Base-by-base conservation (phyloP, 495 filamentous ascomycete genomes). In the Sabuloglossum arenarium region DNA sequence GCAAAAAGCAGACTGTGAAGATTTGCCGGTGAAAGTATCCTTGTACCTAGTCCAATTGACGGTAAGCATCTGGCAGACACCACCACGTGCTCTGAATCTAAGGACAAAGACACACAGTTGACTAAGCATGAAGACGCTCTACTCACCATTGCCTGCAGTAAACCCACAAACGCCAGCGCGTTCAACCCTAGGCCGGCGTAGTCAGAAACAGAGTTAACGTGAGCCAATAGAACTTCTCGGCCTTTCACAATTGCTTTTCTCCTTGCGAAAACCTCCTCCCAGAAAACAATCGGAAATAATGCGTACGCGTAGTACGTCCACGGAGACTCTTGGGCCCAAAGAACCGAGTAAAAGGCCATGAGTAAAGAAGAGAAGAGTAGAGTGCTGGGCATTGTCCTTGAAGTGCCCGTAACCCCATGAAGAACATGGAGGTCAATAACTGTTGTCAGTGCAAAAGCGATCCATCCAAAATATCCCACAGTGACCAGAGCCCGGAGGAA, bases 391-490 rank as follows among this genome's bases (percentile, higher is more conserved):
- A 70, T 59, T 0, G 76, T 82, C 46, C 90, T 77, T 29, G 81
- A 77, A 0, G 84, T 77, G 53, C 82, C 69, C 6, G 82, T 73
- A 16, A 71, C 73, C 30, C 84, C 81, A 61, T 90, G 80, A 14
- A 99, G 68, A 34, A 99, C 86, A 65, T 94, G 86, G 45, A 88
- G 69, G 64, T 97, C 85, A 61, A 97, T 77, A 46, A 96, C 88
- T 1, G 86, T 94, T 3, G 88, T 93, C 52, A 95, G 71, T 0
- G 93, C 86, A 71, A 90, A 99, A 14, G 86, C 82, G 60, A 99
- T 94, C 90, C 90, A 99, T 24, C 93, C 91, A 25, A 96, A 68
- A 64, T 96, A 99, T 21, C 93, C 93, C n/a, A 81, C 64, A 12
- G 93, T 93, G 32, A 99, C 85, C 34, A 97, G 75, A n/a, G 83